These are phyloP conservation scores for Artemisia annua DNA, from an alignment of 129 eudicot genomes.

Conservation along the genomic window DNA sequence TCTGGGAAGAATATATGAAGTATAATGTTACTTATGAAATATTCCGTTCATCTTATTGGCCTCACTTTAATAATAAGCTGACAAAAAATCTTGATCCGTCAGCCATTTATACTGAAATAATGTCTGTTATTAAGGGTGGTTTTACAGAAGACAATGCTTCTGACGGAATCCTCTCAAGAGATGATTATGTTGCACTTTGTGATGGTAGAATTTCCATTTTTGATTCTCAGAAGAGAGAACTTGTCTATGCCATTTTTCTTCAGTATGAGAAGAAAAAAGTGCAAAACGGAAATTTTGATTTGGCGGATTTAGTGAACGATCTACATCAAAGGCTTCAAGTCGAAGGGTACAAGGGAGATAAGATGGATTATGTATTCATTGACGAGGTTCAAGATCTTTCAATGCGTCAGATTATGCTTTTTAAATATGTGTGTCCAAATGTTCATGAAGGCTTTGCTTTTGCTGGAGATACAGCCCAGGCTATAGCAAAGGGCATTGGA, in stretches of 20 bases:
- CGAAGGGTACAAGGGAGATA: constrained; percentile 45
- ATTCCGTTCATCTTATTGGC: constrained; percentile 63
- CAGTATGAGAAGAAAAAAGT: constrained; percentile 63
- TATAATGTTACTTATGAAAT: constrained; percentile 55
- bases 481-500: constrained; percentile 80
- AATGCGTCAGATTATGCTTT: constrained; percentile 69
- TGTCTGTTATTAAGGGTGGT: constrained; percentile 79
- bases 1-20: constrained; percentile 42
- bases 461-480: constrained; percentile 85
- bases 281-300: constrained; percentile 60
- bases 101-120: constrained; percentile 69
- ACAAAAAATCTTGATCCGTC: constrained; percentile 65
- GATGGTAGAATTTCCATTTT: constrained; percentile 50
- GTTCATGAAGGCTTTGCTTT: constrained; percentile 78
- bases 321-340: constrained; percentile 57
- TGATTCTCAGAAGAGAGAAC: constrained; percentile 38
- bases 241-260: constrained; percentile 45
- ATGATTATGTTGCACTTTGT: constrained; percentile 53
- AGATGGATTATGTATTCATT: constrained; percentile 67
- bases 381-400: constrained; percentile 90
- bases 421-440: constrained; percentile 64
- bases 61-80: constrained; percentile 49
- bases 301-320: constrained; percentile 76
- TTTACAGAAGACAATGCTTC: constrained; percentile 32
- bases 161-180: constrained; percentile 29